Percentiles rank a stretch among this genome's conserved stretches.
phyloP scores from a whole-genome alignment of 192 early-diverging fungal genomes.

The Gamsiella multidivaricata region DNA sequence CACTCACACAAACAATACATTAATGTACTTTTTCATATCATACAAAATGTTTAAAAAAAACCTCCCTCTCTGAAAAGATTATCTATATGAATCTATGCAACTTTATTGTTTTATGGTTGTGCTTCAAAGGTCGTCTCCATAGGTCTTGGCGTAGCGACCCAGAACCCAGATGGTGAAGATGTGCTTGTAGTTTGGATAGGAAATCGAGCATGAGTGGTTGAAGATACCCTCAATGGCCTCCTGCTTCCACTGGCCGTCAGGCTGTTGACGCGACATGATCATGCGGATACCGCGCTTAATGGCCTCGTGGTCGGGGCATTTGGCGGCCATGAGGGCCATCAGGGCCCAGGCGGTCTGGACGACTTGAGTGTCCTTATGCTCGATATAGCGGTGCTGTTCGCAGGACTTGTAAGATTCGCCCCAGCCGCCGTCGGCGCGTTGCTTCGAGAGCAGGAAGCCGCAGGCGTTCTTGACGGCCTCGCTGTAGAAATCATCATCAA shows the following conservation, averaged over 20 bases:
- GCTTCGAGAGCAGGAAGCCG: slow-evolving; percentile 90
- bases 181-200: slow-evolving; percentile 96
- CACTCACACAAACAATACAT: neutral
- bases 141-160: slow-evolving; percentile 80
- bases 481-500: slow-evolving; percentile 45
- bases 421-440: slow-evolving; percentile 95
- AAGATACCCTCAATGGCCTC: slow-evolving; percentile 99
- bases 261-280: slow-evolving; percentile 87
- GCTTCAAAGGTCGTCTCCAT: slow-evolving; percentile 58
- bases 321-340: slow-evolving; percentile 89
- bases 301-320: slow-evolving; percentile 78
- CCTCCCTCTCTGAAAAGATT: no score
- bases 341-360: slow-evolving; percentile 92
- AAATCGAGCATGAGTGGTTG: slow-evolving; percentile 88
- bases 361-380: slow-evolving; percentile 85
- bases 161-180: slow-evolving; percentile 93
- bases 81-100: no score
- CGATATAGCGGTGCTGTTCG: slow-evolving; percentile 71
- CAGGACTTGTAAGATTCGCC: slow-evolving; percentile 95
- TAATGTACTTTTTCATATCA: no score
- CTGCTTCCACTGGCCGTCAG: slow-evolving; percentile 95
- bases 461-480: slow-evolving; percentile 77
- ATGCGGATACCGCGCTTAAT: slow-evolving; percentile 77
- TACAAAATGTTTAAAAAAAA: no score
- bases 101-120: no score